Percentiles rank a stretch among this genome's conserved stretches.
phyloP scores from a whole-genome alignment of 75 land plant species.

The Cryptomeria japonica region DNA sequence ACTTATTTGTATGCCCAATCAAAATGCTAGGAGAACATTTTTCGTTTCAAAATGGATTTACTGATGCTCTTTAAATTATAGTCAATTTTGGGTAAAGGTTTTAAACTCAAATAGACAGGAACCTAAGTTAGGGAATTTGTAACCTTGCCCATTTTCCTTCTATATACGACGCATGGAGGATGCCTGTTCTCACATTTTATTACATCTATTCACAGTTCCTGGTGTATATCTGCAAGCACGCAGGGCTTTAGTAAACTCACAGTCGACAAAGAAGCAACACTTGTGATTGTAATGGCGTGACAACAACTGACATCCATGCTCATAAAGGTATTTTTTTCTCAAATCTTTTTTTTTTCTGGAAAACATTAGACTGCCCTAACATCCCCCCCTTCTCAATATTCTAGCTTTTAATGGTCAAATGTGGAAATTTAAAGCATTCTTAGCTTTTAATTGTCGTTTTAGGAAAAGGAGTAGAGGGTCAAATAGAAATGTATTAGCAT shows the following conservation, averaged over 20 bases:
- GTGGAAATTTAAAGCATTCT: not conserved
- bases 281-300: conserved; percentile 6
- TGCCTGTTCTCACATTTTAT: no score
- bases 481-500: no score
- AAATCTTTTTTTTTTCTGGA: not conserved
- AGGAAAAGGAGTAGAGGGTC: no score
- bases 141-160: no score
- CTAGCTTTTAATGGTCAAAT: not conserved
- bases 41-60: no score
- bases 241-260: not conserved
- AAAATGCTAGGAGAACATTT: not conserved
- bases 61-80: no score
- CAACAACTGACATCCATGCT: not conserved
- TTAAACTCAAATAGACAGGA: no score
- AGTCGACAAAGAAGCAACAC: not conserved
- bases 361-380: not conserved
- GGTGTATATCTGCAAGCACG: no score
- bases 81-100: no score
- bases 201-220: no score
- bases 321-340: not conserved
- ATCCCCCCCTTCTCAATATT: not conserved
- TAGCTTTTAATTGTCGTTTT: not conserved
- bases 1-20: not conserved
- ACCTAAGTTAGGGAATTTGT: no score
- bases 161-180: no score